Conservation (phyloP, 148 eudicot species). For the Diospyros kaki region DNA sequence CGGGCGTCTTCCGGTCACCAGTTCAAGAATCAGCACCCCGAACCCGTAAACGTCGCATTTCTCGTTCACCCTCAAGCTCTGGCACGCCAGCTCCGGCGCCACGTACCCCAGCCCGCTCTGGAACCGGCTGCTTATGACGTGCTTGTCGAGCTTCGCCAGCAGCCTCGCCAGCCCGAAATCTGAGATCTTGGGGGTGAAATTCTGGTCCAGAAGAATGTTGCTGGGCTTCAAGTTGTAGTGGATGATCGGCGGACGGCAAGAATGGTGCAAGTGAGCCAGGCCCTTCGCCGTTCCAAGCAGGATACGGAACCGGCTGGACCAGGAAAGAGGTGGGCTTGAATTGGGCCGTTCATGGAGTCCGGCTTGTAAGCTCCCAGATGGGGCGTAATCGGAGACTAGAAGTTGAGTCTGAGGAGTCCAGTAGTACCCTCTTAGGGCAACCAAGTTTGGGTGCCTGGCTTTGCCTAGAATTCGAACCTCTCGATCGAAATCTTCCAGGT, state of each 20-base stretch:
- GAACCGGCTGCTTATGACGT: constrained; percentile 49
- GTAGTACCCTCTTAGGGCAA: constrained; percentile 70
- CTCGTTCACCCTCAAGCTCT: constrained; percentile 78
- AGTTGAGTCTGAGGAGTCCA: constrained; percentile 91
- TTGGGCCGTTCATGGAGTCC: constrained; percentile 53
- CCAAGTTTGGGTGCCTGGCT: constrained; percentile 67
- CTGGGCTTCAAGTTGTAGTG: constrained; percentile 91
- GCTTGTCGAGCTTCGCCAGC: constrained; percentile 53
- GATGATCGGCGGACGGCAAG: constrained; percentile 71
- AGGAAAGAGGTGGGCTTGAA: constrained; percentile 51
- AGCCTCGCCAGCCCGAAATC: constrained; percentile 79
- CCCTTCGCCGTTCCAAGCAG: constrained; percentile 82
- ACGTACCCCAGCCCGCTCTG: constrained; percentile 83
- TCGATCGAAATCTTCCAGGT: constrained; percentile 75
- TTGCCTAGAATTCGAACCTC: constrained; percentile 70
- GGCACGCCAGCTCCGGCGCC: constrained; percentile 91
- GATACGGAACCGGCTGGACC: constrained; percentile 70
- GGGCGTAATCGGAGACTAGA: constrained; percentile 67
- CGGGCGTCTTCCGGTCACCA: constrained; percentile 75
- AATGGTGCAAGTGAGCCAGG: constrained; percentile 80
- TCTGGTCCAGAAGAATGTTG: constrained; percentile 74
- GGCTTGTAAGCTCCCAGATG: constrained; percentile 60
- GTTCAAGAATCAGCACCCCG: constrained; percentile 76
- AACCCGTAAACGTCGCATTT: constrained; percentile 89
- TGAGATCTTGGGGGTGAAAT: constrained; percentile 64